Percentiles rank a stretch among this genome's conserved stretches.
These are phyloP conservation scores for Spathaspora girioi DNA, from an alignment of 805 yeast genomes.

Conservation along the genomic window DNA sequence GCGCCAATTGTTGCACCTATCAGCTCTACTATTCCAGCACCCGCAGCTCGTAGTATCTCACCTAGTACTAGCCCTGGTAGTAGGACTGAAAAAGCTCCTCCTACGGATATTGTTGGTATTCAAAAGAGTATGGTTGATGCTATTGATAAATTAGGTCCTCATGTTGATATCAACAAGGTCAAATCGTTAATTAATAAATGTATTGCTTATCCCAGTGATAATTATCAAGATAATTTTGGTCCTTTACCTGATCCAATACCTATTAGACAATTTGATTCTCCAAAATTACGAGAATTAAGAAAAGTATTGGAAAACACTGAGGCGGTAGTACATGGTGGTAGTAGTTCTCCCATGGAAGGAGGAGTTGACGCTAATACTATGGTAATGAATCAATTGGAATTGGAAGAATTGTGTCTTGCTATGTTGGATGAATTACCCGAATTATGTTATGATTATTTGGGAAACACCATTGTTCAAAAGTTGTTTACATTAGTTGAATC, in stretches of 20 bases:
- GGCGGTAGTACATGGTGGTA: constrained; percentile 1
- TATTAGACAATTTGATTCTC: constrained; percentile 77
- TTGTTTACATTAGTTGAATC: constrained; percentile 67
- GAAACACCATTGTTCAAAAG: constrained; percentile 94
- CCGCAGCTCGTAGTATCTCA: constrained; percentile 18
- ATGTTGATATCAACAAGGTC: constrained; percentile 35
- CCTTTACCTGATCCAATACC: constrained; percentile 73
- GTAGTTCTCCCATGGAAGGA: neutral
- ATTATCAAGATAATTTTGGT: constrained; percentile 56
- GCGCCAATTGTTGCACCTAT: neutral
- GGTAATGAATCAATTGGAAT: constrained; percentile 47
- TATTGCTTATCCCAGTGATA: constrained; percentile 37
- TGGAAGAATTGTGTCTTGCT: constrained; percentile 77
- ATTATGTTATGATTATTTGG: constrained; percentile 86
- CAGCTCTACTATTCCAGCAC: constrained; percentile 13
- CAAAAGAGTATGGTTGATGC: constrained; percentile 17
- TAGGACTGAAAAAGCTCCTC: constrained; percentile 7
- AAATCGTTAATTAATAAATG: constrained; percentile 41
- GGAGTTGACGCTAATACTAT: neutral
- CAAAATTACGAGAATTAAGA: constrained; percentile 81
- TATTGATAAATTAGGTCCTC: constrained; percentile 15
- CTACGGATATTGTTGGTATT: constrained; percentile 22
- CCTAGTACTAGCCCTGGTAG: neutral
- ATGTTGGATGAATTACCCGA: constrained; percentile 90
- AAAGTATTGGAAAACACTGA: constrained; percentile 47